phyloP scores from a whole-genome alignment of 805 yeast species.

The Teunomyces panamensis region DNA sequence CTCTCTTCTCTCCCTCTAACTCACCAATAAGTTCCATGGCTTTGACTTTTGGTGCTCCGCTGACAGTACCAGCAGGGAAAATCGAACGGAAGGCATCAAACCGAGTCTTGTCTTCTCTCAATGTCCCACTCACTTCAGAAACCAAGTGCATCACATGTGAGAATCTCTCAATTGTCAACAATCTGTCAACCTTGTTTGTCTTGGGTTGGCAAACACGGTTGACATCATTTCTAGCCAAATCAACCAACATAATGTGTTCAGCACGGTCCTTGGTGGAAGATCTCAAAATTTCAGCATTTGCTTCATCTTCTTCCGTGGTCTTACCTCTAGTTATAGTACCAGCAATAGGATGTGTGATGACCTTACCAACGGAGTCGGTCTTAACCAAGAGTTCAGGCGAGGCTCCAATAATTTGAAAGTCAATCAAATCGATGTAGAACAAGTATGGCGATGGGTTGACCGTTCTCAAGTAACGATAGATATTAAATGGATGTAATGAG shows the following conservation, averaged over 20 bases:
- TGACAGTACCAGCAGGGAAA: conserved; percentile 98
- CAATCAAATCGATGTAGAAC: conserved; percentile 88
- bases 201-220: conserved; percentile 90
- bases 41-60: conserved; percentile 96
- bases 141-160: conserved; percentile 97
- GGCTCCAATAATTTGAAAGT: conserved; percentile 95
- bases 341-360: conserved; percentile 96
- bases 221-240: conserved; percentile 93
- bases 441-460: conserved; percentile 97
- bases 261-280: conserved; percentile 88
- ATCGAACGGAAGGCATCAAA: conserved; percentile 97
- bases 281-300: conserved; percentile 68
- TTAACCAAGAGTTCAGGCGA: conserved; percentile 93
- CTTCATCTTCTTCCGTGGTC: conserved; percentile 88
- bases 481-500: conserved; percentile 91
- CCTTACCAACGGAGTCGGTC: conserved; percentile 65
- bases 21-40: conserved; percentile 95
- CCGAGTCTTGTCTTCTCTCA: conserved; percentile 79
- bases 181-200: conserved; percentile 81
- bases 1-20: conserved; percentile 87
- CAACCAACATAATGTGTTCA: conserved; percentile 98
- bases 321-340: conserved; percentile 92
- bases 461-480: conserved; percentile 88
- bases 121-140: conserved; percentile 88
- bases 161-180: conserved; percentile 87